Percentiles rank a stretch among this genome's conserved stretches.
phyloP scores from a whole-genome alignment of 495 filamentous ascomycete species.

The Tuber brumale region DNA sequence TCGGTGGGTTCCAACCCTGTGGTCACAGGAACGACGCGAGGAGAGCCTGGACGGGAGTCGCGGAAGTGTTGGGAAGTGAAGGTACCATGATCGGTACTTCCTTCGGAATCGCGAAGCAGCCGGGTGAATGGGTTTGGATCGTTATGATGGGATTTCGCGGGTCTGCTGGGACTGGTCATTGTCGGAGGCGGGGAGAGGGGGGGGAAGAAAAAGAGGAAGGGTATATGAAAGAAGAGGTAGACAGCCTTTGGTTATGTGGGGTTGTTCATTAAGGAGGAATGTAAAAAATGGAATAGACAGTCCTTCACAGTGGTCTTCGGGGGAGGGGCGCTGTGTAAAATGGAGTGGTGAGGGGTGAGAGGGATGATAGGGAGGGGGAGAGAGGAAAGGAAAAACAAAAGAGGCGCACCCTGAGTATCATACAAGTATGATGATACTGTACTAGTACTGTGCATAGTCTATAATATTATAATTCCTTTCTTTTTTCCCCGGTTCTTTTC shows the following conservation, averaged over 20 bases:
- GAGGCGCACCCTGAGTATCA: background rate
- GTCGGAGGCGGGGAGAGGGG: background rate
- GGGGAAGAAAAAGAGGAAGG: background rate
- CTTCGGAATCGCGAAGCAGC: conserved; percentile 15
- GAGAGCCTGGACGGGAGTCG: conserved; percentile 29
- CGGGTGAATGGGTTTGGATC: conserved; percentile 32
- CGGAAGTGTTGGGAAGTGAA: conserved; percentile 28
- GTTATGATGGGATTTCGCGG: background rate
- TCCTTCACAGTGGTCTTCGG: background rate
- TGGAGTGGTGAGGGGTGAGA: background rate
- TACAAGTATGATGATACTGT: too few species aligned
- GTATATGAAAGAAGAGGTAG: background rate
- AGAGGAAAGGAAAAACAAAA: background rate
- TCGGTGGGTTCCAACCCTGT: background rate
- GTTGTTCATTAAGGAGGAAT: background rate
- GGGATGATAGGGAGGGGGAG: background rate
- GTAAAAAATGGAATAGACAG: background rate
- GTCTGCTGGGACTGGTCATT: conserved; percentile 21
- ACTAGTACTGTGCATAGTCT: too few species aligned
- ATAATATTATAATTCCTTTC: background rate
- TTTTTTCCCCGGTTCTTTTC: background rate
- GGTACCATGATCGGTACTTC: conserved; percentile 23
- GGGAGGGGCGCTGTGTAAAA: background rate
- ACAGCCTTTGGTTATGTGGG: background rate
- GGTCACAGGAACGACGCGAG: background rate